A percentile compares a stretch with the other conserved stretches of the same genome.
Evolutionary conservation across 441 rosid species (phyloP).

Genomic region (Mallotus repandus): DNA sequence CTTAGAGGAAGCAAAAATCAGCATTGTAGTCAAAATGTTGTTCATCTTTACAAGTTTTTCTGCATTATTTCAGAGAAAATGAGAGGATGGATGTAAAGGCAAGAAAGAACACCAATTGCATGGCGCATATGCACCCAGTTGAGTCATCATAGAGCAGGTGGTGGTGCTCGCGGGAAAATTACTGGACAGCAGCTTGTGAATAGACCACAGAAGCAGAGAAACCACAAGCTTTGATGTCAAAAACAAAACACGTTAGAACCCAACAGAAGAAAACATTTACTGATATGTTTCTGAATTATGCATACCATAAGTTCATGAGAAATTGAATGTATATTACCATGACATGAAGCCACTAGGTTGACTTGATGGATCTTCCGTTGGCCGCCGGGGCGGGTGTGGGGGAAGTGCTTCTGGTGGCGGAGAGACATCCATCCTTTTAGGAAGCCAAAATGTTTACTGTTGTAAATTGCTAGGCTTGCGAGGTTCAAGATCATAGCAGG

Average conservation of each 20-base stretch:
- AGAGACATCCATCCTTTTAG: conserved; percentile 15
- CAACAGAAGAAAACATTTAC: background rate
- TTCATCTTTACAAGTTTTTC: background rate
- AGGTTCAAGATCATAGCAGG: conserved; percentile 2
- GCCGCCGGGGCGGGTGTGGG: background rate
- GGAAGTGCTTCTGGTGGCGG: conserved; percentile 3
- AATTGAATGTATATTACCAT: conserved; percentile 15
- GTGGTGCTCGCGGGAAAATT: conserved; percentile 9
- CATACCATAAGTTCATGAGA: background rate
- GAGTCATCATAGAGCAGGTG: conserved; percentile 22
- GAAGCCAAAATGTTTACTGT: background rate
- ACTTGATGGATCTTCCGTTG: background rate
- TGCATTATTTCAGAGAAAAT: background rate
- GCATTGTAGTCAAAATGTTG: background rate
- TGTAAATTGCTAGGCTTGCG: background rate
- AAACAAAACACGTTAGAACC: background rate
- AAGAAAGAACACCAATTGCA: background rate
- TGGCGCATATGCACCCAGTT: background rate
- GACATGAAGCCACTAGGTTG: conserved; percentile 2
- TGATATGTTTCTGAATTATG: conserved; percentile 7
- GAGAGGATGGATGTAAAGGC: background rate
- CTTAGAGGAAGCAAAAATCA: background rate
- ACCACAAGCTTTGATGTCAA: conserved; percentile 18
- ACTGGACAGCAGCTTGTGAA: conserved; percentile 25
- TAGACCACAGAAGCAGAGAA: conserved; percentile 27